Evolutionary conservation across 441 rosid species (phyloP), one percentile per base, ranked within the genome.

Genomic region (Erysimum pusillum): DNA sequence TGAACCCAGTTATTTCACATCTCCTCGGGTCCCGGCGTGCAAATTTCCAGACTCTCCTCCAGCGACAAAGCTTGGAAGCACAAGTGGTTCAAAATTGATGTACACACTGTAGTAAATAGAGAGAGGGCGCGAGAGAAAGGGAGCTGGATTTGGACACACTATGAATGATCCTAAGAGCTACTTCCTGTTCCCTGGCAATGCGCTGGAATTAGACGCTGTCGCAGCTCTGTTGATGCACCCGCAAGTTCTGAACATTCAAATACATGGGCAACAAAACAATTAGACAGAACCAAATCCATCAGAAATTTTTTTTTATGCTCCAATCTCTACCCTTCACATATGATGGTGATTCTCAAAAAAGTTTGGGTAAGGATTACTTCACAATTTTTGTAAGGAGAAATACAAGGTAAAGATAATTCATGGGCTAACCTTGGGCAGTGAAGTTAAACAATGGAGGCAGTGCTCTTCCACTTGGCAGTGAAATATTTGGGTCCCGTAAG

Each of bases 381-480:
- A 22, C 57, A 32, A 11, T 9, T 7, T 20, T 69, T 44, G 58
- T 2, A 10, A 54, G 59, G 32, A 77, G 7, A 32, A 56, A 56
- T 44, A 15, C 7, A 34, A 22, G 28, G 70, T 53, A 20, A 54
- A 57, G 18, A 58, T 14, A 4, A n/a, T 13, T 67, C 15, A 57
- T 17, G n/a, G 5, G 59, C 81, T 78, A 76, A 83, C 97, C 96
- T 79, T 87, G 90, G 25, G 88, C 75, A 3, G 90, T 91, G 83
- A 93, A 91, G 83, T 88, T 80, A 84, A 91, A 93, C 74, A 91
- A 72, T 22, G 93, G 89, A 39, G 95, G 98, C 45, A 93, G 67
- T 13, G 91, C 63, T 75, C 86, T 85, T 31, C 97, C 98, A 32
- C 85, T 90, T 45, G 96, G 94, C 83, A 90, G 83, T 77, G 88